A percentile compares a stretch with the other conserved stretches of the same genome.
Evolutionary conservation across 163 green algal species (phyloP).

Genomic region (Botryococcus braunii): DNA sequence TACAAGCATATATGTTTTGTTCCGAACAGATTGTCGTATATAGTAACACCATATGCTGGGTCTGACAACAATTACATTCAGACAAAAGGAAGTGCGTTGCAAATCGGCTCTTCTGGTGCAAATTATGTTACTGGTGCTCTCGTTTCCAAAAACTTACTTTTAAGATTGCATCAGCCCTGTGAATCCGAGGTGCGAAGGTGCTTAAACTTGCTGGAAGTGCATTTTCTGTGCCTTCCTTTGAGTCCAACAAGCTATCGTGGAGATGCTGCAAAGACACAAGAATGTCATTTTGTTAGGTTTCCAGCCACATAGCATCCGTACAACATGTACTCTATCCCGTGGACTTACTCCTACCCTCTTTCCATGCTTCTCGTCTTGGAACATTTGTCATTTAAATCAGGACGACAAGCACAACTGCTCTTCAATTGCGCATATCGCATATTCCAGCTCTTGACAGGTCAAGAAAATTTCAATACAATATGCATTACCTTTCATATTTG

Average conservation of each 20-base stretch:
- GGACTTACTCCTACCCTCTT: no score
- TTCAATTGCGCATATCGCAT: no score
- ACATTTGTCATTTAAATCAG: no score
- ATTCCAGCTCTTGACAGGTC: constrained; percentile 5
- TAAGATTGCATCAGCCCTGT: constrained; percentile 15
- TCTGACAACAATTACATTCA: neutral
- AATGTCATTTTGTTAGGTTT: no score
- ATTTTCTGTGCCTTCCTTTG: constrained; percentile 7
- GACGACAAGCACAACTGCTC: no score
- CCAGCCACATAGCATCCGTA: no score
- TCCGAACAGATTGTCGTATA: neutral
- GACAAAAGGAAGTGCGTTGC: neutral
- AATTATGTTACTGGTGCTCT: neutral
- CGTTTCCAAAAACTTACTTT: constrained; percentile 6
- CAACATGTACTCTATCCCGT: no score
- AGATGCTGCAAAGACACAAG: constrained; percentile 6
- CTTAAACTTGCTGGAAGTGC: constrained; percentile 11
- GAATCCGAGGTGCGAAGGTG: constrained; percentile 16
- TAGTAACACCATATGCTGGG: neutral
- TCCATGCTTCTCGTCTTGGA: no score
- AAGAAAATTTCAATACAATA: no score
- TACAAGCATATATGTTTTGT: neutral
- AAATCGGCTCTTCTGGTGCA: neutral
- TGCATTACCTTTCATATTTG: no score
- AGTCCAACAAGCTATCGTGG: constrained; percentile 5